Evolutionary conservation across 2,329 filamentous ascomycete genomes (phyloP), one percentile per base, ranked within the genome.

Genomic region (Xylaria digitata): DNA sequence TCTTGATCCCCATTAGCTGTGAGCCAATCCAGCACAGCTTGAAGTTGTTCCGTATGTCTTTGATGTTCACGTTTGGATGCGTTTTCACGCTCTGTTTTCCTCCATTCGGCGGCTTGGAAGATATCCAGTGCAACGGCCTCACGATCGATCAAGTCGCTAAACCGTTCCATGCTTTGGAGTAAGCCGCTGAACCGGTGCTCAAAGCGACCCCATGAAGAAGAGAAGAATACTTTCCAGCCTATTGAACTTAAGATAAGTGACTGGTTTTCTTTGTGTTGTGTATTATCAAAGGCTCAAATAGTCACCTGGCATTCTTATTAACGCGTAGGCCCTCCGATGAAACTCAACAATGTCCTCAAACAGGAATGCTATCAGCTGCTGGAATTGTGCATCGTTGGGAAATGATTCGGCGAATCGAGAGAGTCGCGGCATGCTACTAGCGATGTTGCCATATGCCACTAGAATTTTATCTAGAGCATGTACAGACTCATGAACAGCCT

Each of bases 201-300:
- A 17, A 58, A 58, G 6, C 13, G 13, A 13, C 55, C 55, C 42
- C 55, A 48, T 4, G 19, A n/a, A 6, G 55, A 58, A 2, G 23
- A 23, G 13, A 58, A 58, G n/a, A 32, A 58, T 15, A 58, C n/a
- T 32, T 48, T 58, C 55, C 55, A n/a, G n/a, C 54, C 26, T 58
- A 43, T 32, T 43, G 50, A n/a, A 48, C 61, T 61, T 6, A n/a
- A 21, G 17, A 82, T 66, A 2, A 65, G 40, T 0, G 61, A 26
- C 26, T 26, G 26, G 2, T 26, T 26, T 26, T 26, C 26, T 26
- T 26, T 26, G n/a, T n/a, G n/a, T n/a, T n/a, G n/a, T n/a, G n/a
- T n/a, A n/a, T n/a, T n/a, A n/a, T n/a, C n/a, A n/a, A n/a, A n/a
- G n/a, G n/a, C n/a, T n/a, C n/a, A n/a, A n/a, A n/a, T n/a, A n/a